These are phyloP conservation scores for Euptelea pleiosperma DNA, from an alignment of 164 flowering plant species.

Conservation along the genomic window DNA sequence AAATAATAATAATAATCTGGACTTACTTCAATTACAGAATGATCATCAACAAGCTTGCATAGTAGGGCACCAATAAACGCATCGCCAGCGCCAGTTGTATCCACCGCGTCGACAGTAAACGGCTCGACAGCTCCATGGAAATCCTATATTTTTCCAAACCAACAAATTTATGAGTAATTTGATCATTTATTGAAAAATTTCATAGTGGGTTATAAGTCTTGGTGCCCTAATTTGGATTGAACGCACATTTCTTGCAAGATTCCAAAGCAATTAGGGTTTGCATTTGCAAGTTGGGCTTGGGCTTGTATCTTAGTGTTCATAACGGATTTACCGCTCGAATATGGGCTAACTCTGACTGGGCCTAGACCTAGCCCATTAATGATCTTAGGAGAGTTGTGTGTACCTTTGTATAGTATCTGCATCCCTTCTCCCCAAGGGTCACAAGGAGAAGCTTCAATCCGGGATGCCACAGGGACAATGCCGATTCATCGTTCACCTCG, in stretches of 20 bases:
- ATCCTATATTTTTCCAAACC: conserved; percentile 30
- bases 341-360: not conserved
- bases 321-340: not conserved
- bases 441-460: conserved; percentile 71
- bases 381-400: not conserved
- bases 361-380: not conserved
- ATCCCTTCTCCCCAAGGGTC: conserved; percentile 84
- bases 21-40: conserved; percentile 60
- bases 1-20: not conserved
- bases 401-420: conserved; percentile 93
- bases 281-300: not conserved
- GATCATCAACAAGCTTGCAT: conserved; percentile 60
- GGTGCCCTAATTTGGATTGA: too few relatives aligned
- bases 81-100: conserved; percentile 98
- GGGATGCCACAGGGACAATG: conserved; percentile 74
- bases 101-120: conserved; percentile 69
- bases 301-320: not conserved
- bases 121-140: conserved; percentile 73
- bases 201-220: too few relatives aligned
- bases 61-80: conserved; percentile 82
- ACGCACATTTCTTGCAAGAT: too few relatives aligned
- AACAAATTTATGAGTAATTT: too few relatives aligned
- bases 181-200: too few relatives aligned
- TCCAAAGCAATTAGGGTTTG: not conserved
- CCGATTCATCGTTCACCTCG: conserved; percentile 54